Conservation (phyloP, 164 flowering plant species). For the Aristolochia fimbriata region DNA sequence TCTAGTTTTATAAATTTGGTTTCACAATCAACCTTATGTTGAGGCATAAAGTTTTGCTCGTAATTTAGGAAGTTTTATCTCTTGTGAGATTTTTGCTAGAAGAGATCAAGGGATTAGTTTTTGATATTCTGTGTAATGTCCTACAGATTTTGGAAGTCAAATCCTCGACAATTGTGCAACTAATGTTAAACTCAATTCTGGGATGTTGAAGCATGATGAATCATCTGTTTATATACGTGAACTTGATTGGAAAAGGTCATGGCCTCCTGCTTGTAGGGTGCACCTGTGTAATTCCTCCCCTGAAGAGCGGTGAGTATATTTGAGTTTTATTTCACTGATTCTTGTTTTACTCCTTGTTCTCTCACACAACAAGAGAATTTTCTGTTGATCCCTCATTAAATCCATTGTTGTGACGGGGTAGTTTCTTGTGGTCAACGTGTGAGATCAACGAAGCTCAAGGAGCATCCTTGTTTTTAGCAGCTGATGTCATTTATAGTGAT, state of each 20-base stretch:
- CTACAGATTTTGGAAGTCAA: constrained; percentile 53
- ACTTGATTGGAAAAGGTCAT: constrained; percentile 67
- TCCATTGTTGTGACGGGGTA: constrained; percentile 10
- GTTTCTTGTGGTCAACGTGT: constrained; percentile 48
- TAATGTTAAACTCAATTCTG: constrained; percentile 55
- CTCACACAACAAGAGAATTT: background rate
- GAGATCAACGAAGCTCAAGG: constrained; percentile 54
- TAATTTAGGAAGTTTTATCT: too few relatives aligned
- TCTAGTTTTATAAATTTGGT: too few relatives aligned
- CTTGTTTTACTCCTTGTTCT: background rate
- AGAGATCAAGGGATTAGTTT: background rate
- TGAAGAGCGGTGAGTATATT: constrained; percentile 25
- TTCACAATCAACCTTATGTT: too few relatives aligned
- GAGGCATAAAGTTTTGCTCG: too few relatives aligned
- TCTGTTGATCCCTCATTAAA: background rate
- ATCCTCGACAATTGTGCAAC: constrained; percentile 65
- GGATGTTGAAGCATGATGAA: constrained; percentile 19
- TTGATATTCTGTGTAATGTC: constrained; percentile 2
- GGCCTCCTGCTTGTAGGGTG: constrained; percentile 56
- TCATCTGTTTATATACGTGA: constrained; percentile 62
- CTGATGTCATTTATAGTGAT: constrained; percentile 90
- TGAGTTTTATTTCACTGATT: background rate
- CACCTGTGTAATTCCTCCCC: constrained; percentile 10
- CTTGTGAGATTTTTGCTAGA: too few relatives aligned
- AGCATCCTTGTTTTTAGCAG: constrained; percentile 77